Evolutionary conservation across 805 yeast genomes (phyloP).

Genomic region (Spathaspora gorwiae): DNA sequence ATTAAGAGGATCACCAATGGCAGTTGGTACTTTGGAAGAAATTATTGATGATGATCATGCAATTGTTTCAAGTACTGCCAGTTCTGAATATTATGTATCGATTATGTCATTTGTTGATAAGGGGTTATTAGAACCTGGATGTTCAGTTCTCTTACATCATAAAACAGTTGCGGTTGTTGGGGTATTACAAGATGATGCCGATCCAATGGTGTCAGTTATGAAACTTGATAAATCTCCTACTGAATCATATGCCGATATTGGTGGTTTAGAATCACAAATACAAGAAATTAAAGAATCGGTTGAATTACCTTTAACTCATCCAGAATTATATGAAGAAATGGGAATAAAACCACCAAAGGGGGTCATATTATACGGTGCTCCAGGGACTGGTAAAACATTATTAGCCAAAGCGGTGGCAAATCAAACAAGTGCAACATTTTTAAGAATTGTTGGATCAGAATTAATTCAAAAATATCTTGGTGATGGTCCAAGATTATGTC

Average conservation of each 20-base stretch:
- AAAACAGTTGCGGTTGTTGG: constrained; percentile 96
- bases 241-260: constrained; percentile 94
- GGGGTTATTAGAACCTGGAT: constrained; percentile 93
- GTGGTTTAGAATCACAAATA: constrained; percentile 92
- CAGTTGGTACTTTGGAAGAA: constrained; percentile 94
- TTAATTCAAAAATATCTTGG: constrained; percentile 95
- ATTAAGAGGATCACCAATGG: constrained; percentile 92
- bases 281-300: constrained; percentile 98
- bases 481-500: constrained; percentile 92
- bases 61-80: constrained; percentile 90
- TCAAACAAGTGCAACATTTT: constrained; percentile 92
- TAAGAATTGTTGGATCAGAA: constrained; percentile 96
- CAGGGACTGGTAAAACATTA: constrained; percentile 95
- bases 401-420: constrained; percentile 98
- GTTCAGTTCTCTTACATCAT: constrained; percentile 91
- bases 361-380: constrained; percentile 94
- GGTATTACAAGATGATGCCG: constrained; percentile 95
- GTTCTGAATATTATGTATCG: constrained; percentile 95
- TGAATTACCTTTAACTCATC: constrained; percentile 92
- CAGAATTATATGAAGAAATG: constrained; percentile 96
- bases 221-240: constrained; percentile 96
- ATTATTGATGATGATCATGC: constrained; percentile 98
- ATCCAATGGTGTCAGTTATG: constrained; percentile 97
- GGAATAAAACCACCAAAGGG: constrained; percentile 99
- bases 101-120: constrained; percentile 96